Evolutionary conservation across 2,329 filamentous ascomycete genomes (phyloP).

Genomic region (Zasmidium cellare): DNA sequence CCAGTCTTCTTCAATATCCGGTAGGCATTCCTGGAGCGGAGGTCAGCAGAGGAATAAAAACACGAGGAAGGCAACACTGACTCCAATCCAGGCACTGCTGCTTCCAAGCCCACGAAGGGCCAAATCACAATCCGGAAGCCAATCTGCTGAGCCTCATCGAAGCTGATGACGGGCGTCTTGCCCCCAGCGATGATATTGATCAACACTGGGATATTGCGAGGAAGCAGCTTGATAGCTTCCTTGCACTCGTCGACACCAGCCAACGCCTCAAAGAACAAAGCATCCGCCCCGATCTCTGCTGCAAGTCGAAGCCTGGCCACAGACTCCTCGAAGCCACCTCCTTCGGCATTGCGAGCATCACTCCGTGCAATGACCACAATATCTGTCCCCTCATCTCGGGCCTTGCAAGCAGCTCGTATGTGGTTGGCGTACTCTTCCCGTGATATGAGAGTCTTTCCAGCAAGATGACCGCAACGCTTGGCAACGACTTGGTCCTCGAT

Average conservation of each 20-base stretch:
- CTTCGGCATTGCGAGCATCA: constrained; percentile 3
- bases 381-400: constrained; percentile 1
- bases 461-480: constrained; percentile 5
- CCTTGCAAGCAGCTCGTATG: constrained; percentile 1
- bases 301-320: neutral
- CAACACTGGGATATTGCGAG: neutral
- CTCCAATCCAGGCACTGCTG: neutral
- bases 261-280: constrained; percentile 2
- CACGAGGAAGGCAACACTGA: neutral
- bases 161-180: constrained; percentile 5
- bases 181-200: constrained; percentile 3
- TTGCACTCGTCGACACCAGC: neutral
- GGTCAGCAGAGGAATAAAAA: neutral
- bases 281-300: constrained; percentile 2
- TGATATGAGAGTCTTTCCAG: neutral
- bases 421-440: constrained; percentile 4
- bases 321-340: neutral
- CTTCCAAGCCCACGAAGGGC: constrained; percentile 5
- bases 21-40: neutral
- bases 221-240: neutral
- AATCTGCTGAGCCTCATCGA: constrained; percentile 2
- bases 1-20: constrained; percentile 1
- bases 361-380: neutral
- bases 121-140: constrained; percentile 2
- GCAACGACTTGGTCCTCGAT: constrained; percentile 5